Evolutionary conservation across 257 asterid genomes (phyloP), one percentile per base, ranked within the genome.

Genomic region (Eucommia ulmoides): DNA sequence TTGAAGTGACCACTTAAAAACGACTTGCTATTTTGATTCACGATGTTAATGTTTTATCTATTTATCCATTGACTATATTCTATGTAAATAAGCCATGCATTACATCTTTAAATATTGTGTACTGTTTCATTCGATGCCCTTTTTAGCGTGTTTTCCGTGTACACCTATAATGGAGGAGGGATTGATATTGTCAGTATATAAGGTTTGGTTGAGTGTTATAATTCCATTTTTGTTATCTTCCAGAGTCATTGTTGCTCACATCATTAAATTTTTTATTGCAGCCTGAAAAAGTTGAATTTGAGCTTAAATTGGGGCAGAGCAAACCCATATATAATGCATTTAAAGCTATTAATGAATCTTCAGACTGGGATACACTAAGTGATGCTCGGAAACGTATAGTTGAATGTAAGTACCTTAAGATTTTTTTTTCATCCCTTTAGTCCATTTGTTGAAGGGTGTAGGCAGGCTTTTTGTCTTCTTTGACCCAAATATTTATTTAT

Each of bases 261-360:
- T 29, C 12, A 12, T 29, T 12, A 5, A 12, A 5, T 29, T 29
- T 29, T 29, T 29, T 29, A 12, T 12, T 12, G n/a, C 80, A 91
- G 99, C 99, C 99, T 7, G 89, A 71, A 53, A 83, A 86, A 74
- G 99, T 91, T 65, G 89, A 86, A 2, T 79, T 91, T 68, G 80
- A 72, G 49, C 89, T 91, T 24, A 91, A 75, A 66, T 66, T 81
- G 60, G 93, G 93, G 7, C 38, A 91, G 77, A 86, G 99, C 52
- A 86, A 81, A 75, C 96, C 99, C 1, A 70, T 86, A 41, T 91
- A 83, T 66, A 74, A 86, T 63, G 96, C 99, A 29, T 91, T 82
- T 68, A 86, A 78, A 61, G 76, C 87, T 23, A 83, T 91, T 42
- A 72, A 66, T 56, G 96, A 81, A 55, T 91, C 95, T 26, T 63